Evolutionary conservation across 306 rosid genomes (phyloP).

Genomic region (Acacia confusa): DNA sequence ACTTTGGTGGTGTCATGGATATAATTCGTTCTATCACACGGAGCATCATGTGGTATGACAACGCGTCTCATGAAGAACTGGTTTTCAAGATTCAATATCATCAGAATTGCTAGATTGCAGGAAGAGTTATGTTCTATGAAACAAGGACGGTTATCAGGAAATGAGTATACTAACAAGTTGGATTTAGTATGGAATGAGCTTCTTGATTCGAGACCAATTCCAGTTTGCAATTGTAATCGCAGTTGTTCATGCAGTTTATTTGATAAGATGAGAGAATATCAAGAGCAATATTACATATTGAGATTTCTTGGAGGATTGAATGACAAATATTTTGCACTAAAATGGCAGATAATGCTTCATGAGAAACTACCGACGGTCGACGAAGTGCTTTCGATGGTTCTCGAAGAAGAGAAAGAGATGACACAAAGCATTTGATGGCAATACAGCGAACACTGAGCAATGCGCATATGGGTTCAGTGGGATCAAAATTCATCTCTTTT

Average conservation of each 20-base stretch:
- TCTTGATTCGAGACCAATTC: neutral
- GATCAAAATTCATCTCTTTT: too few species aligned
- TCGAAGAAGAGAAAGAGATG: too few species aligned
- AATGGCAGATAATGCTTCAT: neutral
- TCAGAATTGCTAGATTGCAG: neutral
- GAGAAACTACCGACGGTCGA: neutral
- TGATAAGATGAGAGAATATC: neutral
- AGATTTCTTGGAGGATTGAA: neutral
- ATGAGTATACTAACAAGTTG: neutral
- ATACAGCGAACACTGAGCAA: too few species aligned
- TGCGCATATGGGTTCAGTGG: too few species aligned
- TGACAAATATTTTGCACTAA: neutral
- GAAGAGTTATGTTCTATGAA: too few species aligned
- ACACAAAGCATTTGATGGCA: too few species aligned
- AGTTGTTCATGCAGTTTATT: neutral
- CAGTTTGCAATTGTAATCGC: neutral
- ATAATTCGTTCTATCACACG: too few species aligned
- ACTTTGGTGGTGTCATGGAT: too few species aligned
- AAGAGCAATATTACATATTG: neutral
- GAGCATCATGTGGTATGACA: too few species aligned
- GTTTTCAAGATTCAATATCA: too few species aligned
- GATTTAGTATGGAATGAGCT: neutral
- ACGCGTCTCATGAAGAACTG: too few species aligned
- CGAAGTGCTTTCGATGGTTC: too few species aligned
- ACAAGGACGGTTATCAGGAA: neutral